Base-by-base conservation (phyloP, 106 monocot genomes). In the Dendrobium chrysotoxum region DNA sequence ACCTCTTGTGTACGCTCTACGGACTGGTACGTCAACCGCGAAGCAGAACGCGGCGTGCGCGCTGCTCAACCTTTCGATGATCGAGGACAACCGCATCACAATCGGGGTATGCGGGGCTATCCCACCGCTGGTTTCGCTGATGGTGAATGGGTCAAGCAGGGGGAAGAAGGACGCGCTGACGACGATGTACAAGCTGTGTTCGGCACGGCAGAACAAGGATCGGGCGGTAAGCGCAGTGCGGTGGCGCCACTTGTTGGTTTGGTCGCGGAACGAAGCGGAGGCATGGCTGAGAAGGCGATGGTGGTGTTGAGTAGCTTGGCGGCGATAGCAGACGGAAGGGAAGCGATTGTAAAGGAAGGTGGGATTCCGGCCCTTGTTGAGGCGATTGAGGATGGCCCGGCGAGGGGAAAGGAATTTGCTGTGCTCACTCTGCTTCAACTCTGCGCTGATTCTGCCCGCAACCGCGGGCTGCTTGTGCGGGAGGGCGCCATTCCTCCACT, bases 401-500 rank as follows among this genome's bases (percentile, higher is more conserved):
- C 72, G 3, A 88, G 75, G 79, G 93, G 90, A 53, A 87, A 82
- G 87, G 96, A 93, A 80, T 92, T 96, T 81, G 96, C 96, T 8
- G 93, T 93, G 54, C 47, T 86, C 40, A 84, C 90, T 9, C 84
- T 96, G 83, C 87, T 96, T 17, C 93, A 93, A 83, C 86, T 96
- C 40, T 96, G 96, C 79, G 73, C 82, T 28, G 96, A 93, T 21
- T 80, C 84, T 74, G 47, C 61, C 4, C 79, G 75, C 16, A 88
- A 90, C 84, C 78, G 93, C 9, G 81, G 80, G 5, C 57, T 93
- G 54, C 90, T 96, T 25, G 92, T 93, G 50, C 86, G 96, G 8
- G 93, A 93, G 82, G 96, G 96, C 67, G 96, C 90, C 38, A 93
- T 96, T 73, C 96, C 96, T 9, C 93, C 96, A 15, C 87, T 96